Conservation (phyloP, 768 basidiomycete species). For the Termitomyces heimii region DNA sequence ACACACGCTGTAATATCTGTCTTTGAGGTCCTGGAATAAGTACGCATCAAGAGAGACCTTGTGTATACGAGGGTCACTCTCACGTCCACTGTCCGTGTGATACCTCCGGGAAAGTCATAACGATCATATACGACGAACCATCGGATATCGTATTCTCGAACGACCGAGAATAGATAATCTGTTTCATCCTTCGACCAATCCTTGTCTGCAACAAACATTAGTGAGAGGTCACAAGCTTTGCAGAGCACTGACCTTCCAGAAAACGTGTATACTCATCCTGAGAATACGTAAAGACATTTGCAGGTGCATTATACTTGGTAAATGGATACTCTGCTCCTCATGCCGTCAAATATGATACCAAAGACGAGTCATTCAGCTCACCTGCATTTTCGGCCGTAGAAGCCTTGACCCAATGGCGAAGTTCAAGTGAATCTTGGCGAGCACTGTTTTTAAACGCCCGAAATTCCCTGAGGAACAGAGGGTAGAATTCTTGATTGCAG, state of each 20-base stretch:
- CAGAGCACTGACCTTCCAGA: conserved; percentile 54
- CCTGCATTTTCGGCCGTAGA: conserved; percentile 48
- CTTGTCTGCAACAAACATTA: conserved; percentile 39
- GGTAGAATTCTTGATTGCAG: not conserved
- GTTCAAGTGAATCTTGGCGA: conserved; percentile 59
- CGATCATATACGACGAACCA: conserved; percentile 91
- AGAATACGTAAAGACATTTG: conserved; percentile 64
- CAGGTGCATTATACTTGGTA: conserved; percentile 73
- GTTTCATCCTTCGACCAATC: conserved; percentile 95
- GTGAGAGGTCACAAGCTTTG: not conserved
- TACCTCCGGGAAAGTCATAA: conserved; percentile 65
- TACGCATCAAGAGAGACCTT: conserved; percentile 1
- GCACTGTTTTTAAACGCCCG: conserved; percentile 67
- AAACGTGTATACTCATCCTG: conserved; percentile 84
- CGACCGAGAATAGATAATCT: conserved; percentile 80
- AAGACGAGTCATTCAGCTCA: conserved; percentile 21
- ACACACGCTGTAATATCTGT: conserved; percentile 89
- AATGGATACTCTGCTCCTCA: conserved; percentile 66
- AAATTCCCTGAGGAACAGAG: conserved; percentile 54
- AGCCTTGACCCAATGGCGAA: conserved; percentile 82
- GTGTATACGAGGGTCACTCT: conserved; percentile 7
- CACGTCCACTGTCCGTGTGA: conserved; percentile 66
- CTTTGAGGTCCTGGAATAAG: conserved; percentile 74
- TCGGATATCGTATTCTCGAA: conserved; percentile 77
- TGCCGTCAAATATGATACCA: not conserved